Percentiles rank a stretch among this genome's conserved stretches.
Evolutionary conservation across 2,329 filamentous ascomycete genomes (phyloP).

Genomic region (Calonectria pseudoturangicola): DNA sequence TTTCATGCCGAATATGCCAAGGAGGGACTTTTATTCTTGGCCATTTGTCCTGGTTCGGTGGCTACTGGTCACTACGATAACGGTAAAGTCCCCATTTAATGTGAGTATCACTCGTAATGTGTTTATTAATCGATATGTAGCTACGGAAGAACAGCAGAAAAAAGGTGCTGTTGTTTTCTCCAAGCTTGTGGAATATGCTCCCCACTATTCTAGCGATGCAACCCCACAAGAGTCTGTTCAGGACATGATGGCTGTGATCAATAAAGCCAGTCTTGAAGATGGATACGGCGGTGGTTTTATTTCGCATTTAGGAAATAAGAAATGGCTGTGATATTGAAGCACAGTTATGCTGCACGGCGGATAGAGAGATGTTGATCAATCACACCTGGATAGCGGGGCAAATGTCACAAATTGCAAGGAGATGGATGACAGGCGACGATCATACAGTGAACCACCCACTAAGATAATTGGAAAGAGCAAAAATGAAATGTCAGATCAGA

Average conservation of each 20-base stretch:
- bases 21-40: conserved; percentile 22
- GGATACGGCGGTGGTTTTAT: conserved; percentile 31
- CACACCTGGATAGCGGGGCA: background rate
- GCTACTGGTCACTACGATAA: background rate
- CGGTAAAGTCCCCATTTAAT: background rate
- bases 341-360: too few relatives aligned
- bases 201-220: conserved; percentile 11
- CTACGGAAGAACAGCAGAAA: conserved; percentile 5
- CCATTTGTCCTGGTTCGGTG: conserved; percentile 25
- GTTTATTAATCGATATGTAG: background rate
- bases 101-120: too few relatives aligned
- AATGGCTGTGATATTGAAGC: conserved; percentile 17
- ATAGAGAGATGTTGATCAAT: too few relatives aligned
- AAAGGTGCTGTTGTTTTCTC: background rate
- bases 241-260: conserved; percentile 24
- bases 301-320: conserved; percentile 33
- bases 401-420: conserved; percentile 9
- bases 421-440: background rate
- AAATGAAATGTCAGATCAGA: background rate
- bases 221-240: conserved; percentile 14
- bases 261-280: conserved; percentile 20
- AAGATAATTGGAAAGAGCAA: background rate
- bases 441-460: background rate
- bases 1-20: conserved; percentile 63
- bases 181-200: conserved; percentile 24